Percentiles rank a stretch among this genome's conserved stretches.
Conservation (phyloP, 2,329 filamentous ascomycete species). For the Blastomyces percursus region DNA sequence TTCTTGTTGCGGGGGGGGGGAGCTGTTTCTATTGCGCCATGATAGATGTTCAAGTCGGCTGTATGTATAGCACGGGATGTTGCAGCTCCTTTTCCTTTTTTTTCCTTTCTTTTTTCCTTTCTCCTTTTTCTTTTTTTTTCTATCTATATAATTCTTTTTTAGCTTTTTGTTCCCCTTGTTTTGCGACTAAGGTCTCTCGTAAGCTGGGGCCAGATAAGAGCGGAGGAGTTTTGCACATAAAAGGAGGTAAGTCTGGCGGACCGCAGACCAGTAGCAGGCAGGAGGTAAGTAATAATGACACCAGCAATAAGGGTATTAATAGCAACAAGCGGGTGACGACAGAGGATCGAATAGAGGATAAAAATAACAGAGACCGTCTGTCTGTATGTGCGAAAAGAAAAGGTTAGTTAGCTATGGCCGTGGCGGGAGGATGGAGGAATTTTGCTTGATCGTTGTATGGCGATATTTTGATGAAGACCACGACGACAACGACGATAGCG, state of each 20-base stretch:
- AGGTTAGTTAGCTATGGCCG: neutral
- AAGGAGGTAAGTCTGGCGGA: neutral
- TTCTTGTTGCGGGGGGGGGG: conserved; percentile 12
- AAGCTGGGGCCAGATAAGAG: neutral
- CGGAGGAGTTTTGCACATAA: neutral
- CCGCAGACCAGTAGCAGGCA: neutral
- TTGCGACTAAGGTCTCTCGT: neutral
- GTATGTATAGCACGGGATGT: neutral
- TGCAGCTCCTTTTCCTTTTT: neutral
- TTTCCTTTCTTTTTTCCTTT: neutral
- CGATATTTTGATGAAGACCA: neutral
- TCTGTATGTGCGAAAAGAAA: neutral
- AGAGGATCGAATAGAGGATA: neutral
- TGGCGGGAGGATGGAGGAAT: neutral
- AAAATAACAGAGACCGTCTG: neutral
- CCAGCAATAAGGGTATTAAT: neutral
- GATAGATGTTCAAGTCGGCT: neutral
- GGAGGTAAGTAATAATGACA: neutral
- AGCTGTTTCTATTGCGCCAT: conserved; percentile 9
- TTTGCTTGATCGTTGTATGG: neutral
- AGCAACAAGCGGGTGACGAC: neutral
- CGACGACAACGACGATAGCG: neutral
- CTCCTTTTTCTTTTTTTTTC: neutral
- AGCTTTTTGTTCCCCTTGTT: neutral
- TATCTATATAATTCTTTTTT: neutral